Conservation (phyloP, 805 yeast species). For the Yarrowia alimentaria region DNA sequence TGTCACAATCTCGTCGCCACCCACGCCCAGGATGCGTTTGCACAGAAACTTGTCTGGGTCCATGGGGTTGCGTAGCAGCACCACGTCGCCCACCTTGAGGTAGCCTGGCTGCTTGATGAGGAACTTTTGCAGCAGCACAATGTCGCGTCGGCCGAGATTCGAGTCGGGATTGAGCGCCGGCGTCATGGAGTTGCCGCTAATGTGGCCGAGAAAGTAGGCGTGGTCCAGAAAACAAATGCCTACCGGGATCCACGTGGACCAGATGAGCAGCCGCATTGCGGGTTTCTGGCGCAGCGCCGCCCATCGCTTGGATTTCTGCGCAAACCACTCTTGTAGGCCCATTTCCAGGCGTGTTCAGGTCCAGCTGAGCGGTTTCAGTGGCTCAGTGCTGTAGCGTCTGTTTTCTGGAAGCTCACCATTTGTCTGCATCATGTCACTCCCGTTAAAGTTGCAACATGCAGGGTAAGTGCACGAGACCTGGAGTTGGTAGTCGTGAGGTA, state of each 20-base stretch:
- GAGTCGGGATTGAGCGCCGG: slow-evolving; percentile 78
- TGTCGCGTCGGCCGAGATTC: slow-evolving; percentile 42
- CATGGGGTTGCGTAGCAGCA: slow-evolving; percentile 75
- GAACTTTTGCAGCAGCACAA: slow-evolving; percentile 67
- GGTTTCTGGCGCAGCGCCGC: slow-evolving; percentile 23
- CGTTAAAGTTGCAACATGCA: too few species aligned
- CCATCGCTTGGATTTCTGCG: slow-evolving; percentile 20
- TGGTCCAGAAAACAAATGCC: slow-evolving; percentile 64
- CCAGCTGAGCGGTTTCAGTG: too few species aligned
- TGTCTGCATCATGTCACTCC: too few species aligned
- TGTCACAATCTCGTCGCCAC: slow-evolving; percentile 66
- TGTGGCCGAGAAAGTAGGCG: slow-evolving; percentile 66
- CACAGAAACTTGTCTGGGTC: slow-evolving; percentile 74
- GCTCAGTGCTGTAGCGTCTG: too few species aligned
- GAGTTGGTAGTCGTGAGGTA: too few species aligned
- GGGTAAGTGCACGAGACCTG: too few species aligned
- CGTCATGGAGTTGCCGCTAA: slow-evolving; percentile 82
- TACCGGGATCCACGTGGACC: slow-evolving; percentile 79
- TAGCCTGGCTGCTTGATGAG: slow-evolving; percentile 49
- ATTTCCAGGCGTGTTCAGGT: too few species aligned
- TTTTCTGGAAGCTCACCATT: too few species aligned
- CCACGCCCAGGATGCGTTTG: slow-evolving; percentile 74
- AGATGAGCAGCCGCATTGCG: slow-evolving; percentile 36
- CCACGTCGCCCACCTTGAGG: slow-evolving; percentile 63
- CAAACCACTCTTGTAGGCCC: slow-evolving; percentile 22